These are phyloP conservation scores for Vaccinium darrowii DNA, from an alignment of 148 eudicot genomes.

Conservation along the genomic window DNA sequence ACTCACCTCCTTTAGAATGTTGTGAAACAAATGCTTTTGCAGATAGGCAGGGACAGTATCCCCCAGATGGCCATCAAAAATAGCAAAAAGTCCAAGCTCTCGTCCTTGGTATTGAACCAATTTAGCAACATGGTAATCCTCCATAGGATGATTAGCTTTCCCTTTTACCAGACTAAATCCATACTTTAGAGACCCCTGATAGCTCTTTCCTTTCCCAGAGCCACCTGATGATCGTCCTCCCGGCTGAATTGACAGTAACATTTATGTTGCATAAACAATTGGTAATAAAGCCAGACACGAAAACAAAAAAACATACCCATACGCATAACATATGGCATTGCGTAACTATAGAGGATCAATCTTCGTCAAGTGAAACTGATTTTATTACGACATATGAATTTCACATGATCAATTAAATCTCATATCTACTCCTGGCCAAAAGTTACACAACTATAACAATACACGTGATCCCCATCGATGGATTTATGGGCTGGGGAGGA, in stretches of 20 bases:
- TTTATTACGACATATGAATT: no score
- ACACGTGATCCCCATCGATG: no score
- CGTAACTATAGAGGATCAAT: not conserved
- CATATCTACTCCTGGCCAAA: not conserved
- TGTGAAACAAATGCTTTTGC: conserved; percentile 63
- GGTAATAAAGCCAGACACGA: not conserved
- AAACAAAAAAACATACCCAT: not conserved
- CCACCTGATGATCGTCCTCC: conserved; percentile 50
- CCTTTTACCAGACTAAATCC: conserved; percentile 64
- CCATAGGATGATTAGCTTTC: conserved; percentile 76
- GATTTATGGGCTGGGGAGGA: not conserved
- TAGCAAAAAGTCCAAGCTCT: conserved; percentile 79
- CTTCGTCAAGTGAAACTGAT: not conserved
- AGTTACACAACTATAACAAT: not conserved
- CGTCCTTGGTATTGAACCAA: conserved; percentile 42
- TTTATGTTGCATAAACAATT: not conserved
- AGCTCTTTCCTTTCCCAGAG: conserved; percentile 61
- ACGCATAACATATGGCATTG: not conserved
- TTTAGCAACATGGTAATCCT: conserved; percentile 77
- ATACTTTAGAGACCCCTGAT: conserved; percentile 45
- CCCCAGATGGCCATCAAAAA: conserved; percentile 77
- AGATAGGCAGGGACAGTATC: conserved; percentile 71
- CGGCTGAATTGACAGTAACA: conserved; percentile 24
- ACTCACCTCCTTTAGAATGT: conserved; percentile 69
- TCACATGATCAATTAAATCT: not conserved